Base-by-base conservation (phyloP, 805 yeast genomes). In the Teunomyces tritomae region DNA sequence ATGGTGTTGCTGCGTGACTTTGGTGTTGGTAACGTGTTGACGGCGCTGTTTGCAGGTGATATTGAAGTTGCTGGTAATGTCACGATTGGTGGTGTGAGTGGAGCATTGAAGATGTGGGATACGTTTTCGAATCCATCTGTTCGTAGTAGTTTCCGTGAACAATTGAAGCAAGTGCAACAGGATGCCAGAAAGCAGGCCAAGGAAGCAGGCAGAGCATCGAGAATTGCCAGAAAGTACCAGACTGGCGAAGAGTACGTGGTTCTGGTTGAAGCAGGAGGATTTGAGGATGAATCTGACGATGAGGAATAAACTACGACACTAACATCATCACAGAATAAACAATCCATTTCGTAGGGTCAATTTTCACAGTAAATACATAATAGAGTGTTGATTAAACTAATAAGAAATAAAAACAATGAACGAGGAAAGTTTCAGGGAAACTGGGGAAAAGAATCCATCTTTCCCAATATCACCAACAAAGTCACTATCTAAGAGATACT, bases 71-170 rank as follows among this genome's bases (percentile, higher is more conserved):
- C 90, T 2, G 97, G 97, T 51, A 80, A 86, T 62, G 65, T 94
- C 53, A 83, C 84, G 16, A 78, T 89, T 51, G 98, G 97, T 57
- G 99, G 99, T 60, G 89, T 87, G 37, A 77, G 78, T 45, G 85
- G 90, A 13, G 85, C 87, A 10, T 74, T 94, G 65, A 91, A 90
- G 71, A 79, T 94, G 71, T 94, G 97, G 96, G 98, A 94, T 69
- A 78, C 84, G 7, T 87, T 91, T 64, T 80, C 89, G 45, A 94
- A 94, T 70, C 74, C 80, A 51, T 77, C 92, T 11, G 91, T 91
- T 14, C 80, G 96, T 59, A 74, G 74, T 41, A 71, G 86, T 2
- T 85, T 92, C 67, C 79, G 77, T 42, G 75, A 70, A 8, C 85
- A 84, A 49, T 71, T 88, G 62, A 71, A 64, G 44, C 63, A 61